These are phyloP conservation scores for Cryptosporidium meleagridis DNA, from an alignment of 169 alveolate species.

Conservation along the genomic window DNA sequence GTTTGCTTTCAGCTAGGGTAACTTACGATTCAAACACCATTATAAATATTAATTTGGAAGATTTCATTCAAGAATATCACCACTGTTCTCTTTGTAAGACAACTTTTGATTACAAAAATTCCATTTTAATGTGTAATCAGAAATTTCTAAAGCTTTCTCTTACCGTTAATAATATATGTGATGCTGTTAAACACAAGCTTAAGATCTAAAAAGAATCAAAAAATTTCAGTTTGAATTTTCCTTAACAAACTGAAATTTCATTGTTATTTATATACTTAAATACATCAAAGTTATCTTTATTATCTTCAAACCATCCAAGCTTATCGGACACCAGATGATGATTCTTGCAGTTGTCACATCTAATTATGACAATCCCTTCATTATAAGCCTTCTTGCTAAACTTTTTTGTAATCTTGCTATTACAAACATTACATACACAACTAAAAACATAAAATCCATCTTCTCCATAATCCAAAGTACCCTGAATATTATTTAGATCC, in stretches of 20 bases:
- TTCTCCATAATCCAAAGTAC: conserved; percentile 42
- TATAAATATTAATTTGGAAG: not conserved
- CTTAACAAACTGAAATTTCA: not conserved
- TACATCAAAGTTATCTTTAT: not conserved
- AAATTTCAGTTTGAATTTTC: not conserved
- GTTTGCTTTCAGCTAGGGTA: conserved; percentile 9
- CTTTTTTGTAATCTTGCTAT: conserved; percentile 78
- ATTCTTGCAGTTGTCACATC: conserved; percentile 85
- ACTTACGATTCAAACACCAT: conserved; percentile 31
- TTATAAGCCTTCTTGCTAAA: conserved; percentile 85
- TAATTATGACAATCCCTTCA: conserved; percentile 84
- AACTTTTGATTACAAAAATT: conserved; percentile 7
- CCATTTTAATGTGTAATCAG: conserved; percentile 30
- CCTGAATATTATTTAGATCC: conserved; percentile 17
- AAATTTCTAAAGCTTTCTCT: conserved; percentile 12
- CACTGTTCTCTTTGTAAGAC: conserved; percentile 54
- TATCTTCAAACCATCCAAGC: conserved; percentile 85
- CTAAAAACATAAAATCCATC: conserved; percentile 81
- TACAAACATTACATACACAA: conserved; percentile 85
- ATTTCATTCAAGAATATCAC: conserved; percentile 28
- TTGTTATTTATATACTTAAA: conserved; percentile 11
- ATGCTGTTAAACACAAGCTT: conserved; percentile 12
- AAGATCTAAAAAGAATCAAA: not conserved
- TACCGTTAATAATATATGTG: conserved; percentile 22
- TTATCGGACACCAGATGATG: conserved; percentile 87